Conservation (phyloP, 139 green algal genomes). For the Micromonas pusilla region DNA sequence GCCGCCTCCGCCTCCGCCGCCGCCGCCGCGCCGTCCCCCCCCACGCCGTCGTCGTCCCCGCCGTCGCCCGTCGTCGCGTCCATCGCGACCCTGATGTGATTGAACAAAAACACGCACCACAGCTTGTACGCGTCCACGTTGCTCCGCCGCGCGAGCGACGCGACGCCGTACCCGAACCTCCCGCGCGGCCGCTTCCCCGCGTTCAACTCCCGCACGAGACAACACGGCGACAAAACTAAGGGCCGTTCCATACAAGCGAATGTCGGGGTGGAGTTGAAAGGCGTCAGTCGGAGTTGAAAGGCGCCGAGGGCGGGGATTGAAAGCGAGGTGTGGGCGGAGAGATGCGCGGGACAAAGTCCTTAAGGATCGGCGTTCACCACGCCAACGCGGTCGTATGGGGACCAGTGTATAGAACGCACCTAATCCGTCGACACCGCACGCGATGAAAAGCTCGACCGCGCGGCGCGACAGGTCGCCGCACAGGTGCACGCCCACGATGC, state of each 20-base stretch:
- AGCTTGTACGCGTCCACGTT: background rate
- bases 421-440: background rate
- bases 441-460: conserved; percentile 21
- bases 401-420: background rate
- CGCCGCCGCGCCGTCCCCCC: background rate
- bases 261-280: no score
- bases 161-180: background rate
- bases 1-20: no score
- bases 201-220: conserved; percentile 6
- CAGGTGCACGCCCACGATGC: conserved; percentile 24
- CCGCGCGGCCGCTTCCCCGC: background rate
- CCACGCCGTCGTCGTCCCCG: background rate
- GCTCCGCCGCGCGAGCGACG: no score
- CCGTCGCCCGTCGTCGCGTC: background rate
- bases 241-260: no score
- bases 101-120: background rate
- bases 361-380: no score
- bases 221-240: conserved; percentile 25
- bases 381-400: background rate
- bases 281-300: no score
- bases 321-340: no score
- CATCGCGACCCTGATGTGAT: background rate
- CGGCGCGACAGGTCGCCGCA: conserved; percentile 18
- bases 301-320: no score
- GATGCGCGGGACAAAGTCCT: no score